Base-by-base conservation (phyloP, 169 alveolate species). In the Theileria annulata region DNA sequence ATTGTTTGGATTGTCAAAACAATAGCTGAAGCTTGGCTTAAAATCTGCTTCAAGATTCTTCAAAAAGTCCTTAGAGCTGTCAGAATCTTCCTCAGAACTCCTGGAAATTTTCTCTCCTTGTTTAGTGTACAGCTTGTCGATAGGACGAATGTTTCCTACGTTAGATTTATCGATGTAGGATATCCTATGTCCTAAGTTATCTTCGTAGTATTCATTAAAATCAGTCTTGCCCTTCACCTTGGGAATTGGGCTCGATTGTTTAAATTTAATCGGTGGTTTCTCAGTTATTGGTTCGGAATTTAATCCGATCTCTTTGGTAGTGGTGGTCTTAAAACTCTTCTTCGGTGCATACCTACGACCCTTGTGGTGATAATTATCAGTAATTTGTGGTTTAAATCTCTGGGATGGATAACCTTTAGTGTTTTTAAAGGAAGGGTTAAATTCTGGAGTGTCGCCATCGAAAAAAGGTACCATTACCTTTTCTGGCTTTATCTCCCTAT, bases 381-480 rank as follows among this genome's bases (percentile, higher is more conserved):
- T 17, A 31, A 23, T 62, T 31, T 15, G 23, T 1, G 6, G 42
- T 37, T 37, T 15, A 19, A 37, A 62, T 21, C 71, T 23, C 27
- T 37, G 71, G 42, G 71, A 30, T 4, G n/a, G 66, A 56, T 19
- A 15, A 56, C 35, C 28, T 25, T 25, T 19, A 56, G 66, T 19
- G 33, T 19, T 19, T 25, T 56, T 56, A 19, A 56, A 13, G 33
- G 66, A 56, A 56, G 33, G 27, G 58, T 25, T 25, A 37, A 64
- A 19, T 23, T 19, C 37, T 19, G 51, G 30, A 48, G 30, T 19
- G 13, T 69, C 64, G 48, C 33, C 23, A 28, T 69, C 60, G 31
- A 69, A 69, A 69, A 69, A 69, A 69, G 76, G 76, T 19, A 69
- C 64, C 76, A 69, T 69, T 35, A 69, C 76, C 76, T 69, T 69